A percentile compares a stretch with the other conserved stretches of the same genome.
Conservation (phyloP, 805 yeast genomes). For the Citeromyces matritensis region DNA sequence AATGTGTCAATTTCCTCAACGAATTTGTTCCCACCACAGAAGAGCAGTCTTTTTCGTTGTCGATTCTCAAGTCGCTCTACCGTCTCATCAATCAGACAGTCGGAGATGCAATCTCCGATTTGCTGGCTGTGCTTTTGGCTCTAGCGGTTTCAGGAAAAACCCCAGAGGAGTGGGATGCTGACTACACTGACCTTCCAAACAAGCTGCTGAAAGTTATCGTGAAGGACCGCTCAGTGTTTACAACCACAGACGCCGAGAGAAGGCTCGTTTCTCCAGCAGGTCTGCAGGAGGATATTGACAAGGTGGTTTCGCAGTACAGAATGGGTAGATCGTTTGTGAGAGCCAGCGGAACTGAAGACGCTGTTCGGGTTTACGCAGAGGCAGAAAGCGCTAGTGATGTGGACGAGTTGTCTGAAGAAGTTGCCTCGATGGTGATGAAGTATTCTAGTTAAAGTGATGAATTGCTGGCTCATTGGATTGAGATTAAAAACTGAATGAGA, state of each 20-base stretch:
- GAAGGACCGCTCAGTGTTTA: conserved; percentile 63
- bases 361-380: conserved; percentile 91
- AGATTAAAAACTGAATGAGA: no score
- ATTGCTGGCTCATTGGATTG: no score
- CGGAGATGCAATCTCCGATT: conserved; percentile 96
- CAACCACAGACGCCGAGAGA: conserved; percentile 86
- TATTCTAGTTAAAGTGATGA: conserved; percentile 1
- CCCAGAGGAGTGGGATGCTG: conserved; percentile 60
- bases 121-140: conserved; percentile 62
- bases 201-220: conserved; percentile 70
- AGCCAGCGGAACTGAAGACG: conserved; percentile 97
- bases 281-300: conserved; percentile 61
- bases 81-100: conserved; percentile 87
- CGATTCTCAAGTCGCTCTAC: conserved; percentile 41
- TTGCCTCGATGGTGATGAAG: conserved; percentile 19
- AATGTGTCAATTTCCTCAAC: conserved; percentile 24
- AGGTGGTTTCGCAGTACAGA: conserved; percentile 33
- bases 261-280: conserved; percentile 63
- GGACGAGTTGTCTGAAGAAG: conserved; percentile 24
- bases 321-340: conserved; percentile 83
- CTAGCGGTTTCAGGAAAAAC: conserved; percentile 25
- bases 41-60: conserved; percentile 31
- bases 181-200: conserved; percentile 81
- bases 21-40: conserved; percentile 20
- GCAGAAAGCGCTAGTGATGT: conserved; percentile 41